A percentile compares a stretch with the other conserved stretches of the same genome.
Conservation (phyloP, 106 monocot species). For the Dactylorhiza incarnata region DNA sequence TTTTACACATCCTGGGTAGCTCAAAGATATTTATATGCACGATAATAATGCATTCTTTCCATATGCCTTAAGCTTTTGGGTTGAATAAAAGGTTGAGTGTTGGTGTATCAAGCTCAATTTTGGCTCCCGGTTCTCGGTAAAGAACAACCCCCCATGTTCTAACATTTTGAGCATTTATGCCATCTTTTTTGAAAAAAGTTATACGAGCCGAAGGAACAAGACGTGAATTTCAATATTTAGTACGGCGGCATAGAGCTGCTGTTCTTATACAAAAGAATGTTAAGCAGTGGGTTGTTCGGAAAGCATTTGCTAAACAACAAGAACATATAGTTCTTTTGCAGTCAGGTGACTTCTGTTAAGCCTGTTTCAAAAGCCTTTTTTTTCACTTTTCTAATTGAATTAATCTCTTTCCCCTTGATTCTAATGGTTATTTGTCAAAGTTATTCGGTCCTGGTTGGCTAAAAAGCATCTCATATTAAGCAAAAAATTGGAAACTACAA, state of each 20-base stretch:
- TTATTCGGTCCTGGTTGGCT: too few species aligned
- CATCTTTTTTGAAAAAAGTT: conserved; percentile 23
- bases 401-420: not conserved
- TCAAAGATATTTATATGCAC: too few species aligned
- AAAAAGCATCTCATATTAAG: too few species aligned
- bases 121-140: too few species aligned
- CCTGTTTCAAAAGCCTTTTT: not conserved
- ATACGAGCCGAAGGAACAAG: conserved; percentile 47
- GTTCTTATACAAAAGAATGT: conserved; percentile 46
- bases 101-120: too few species aligned
- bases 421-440: conserved; percentile 18
- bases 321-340: conserved; percentile 36
- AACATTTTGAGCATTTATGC: not conserved
- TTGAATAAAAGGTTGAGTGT: too few species aligned
- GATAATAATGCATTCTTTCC: too few species aligned
- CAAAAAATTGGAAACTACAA: too few species aligned
- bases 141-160: too few species aligned
- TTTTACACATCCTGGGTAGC: too few species aligned
- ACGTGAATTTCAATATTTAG: conserved; percentile 25
- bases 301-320: conserved; percentile 18
- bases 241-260: conserved; percentile 48
- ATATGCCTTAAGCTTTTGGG: too few species aligned
- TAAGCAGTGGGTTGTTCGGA: conserved; percentile 35
- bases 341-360: conserved; percentile 29
- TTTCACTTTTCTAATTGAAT: not conserved